Conservation (phyloP, 176 grass and related monocot species). For the Rhynchospora breviuscula region DNA sequence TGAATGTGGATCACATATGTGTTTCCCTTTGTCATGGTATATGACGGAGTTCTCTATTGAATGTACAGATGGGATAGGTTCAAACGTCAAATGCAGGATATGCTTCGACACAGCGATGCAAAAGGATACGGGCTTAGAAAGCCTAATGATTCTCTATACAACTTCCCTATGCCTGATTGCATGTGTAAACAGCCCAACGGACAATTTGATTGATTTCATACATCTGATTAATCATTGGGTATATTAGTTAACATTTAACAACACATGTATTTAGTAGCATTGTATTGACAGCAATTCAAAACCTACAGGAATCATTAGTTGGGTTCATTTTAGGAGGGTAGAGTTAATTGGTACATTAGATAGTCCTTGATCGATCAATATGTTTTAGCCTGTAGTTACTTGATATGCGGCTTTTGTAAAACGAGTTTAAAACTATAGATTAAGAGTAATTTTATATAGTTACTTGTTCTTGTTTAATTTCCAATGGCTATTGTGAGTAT, state of each 20-base stretch:
- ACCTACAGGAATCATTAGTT: background rate
- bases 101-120: slow-evolving; percentile 54
- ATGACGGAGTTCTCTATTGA: background rate
- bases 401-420: slow-evolving; percentile 27
- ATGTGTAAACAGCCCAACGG: slow-evolving; percentile 54
- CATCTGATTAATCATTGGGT: background rate
- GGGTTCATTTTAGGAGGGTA: slow-evolving; percentile 23
- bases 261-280: slow-evolving; percentile 37
- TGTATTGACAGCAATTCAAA: slow-evolving; percentile 15
- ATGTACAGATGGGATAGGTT: slow-evolving; percentile 71
- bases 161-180: slow-evolving; percentile 81
- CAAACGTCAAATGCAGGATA: slow-evolving; percentile 66
- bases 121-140: slow-evolving; percentile 66
- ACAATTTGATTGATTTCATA: slow-evolving; percentile 20
- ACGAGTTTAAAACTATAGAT: background rate
- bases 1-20: background rate
- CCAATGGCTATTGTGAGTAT: background rate
- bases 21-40: background rate
- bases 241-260: slow-evolving; percentile 25
- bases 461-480: background rate
- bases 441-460: background rate
- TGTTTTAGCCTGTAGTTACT: background rate
- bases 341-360: slow-evolving; percentile 5
- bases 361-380: slow-evolving; percentile 7
- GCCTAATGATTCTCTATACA: slow-evolving; percentile 51